Evolutionary conservation across 192 early-diverging fungal species (phyloP).

Genomic region (Pilaira anomala): DNA sequence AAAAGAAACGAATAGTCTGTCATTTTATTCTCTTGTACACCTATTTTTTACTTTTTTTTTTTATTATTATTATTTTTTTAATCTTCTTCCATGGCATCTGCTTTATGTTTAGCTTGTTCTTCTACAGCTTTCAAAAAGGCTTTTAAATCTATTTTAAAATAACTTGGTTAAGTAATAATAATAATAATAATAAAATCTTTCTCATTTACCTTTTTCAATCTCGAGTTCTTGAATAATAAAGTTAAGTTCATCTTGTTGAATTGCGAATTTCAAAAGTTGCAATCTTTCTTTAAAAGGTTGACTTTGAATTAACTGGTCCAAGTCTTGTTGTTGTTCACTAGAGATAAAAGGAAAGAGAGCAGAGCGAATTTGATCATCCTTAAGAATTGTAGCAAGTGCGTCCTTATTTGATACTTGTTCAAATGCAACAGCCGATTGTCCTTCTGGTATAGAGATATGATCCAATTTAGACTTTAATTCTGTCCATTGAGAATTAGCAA

Average conservation of each 20-base stretch:
- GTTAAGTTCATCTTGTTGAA: slow-evolving; percentile 8
- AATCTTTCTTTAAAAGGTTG: slow-evolving; percentile 12
- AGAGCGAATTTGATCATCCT: slow-evolving; percentile 35
- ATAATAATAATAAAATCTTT: background rate
- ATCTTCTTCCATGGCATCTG: slow-evolving; percentile 2
- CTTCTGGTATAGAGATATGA: background rate
- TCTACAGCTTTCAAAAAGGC: background rate
- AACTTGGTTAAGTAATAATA: background rate
- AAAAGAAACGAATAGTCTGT: background rate
- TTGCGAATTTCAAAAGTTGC: background rate
- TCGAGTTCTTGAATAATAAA: background rate
- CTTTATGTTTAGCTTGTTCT: slow-evolving; percentile 1
- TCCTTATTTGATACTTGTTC: slow-evolving; percentile 35
- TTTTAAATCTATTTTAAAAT: slow-evolving; percentile 1
- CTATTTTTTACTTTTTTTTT: no score
- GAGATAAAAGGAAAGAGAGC: slow-evolving; percentile 50
- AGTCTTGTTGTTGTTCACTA: slow-evolving; percentile 22
- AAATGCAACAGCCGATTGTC: background rate
- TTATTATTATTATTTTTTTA: slow-evolving; percentile 1
- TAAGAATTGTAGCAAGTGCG: slow-evolving; percentile 40
- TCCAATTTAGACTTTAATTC: background rate
- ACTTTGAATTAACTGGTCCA: background rate
- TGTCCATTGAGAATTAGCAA: background rate
- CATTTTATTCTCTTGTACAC: no score
- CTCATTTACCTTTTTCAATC: slow-evolving; percentile 1